Conservation (phyloP, 768 basidiomycete species). For the Phanerochaete carnosa region DNA sequence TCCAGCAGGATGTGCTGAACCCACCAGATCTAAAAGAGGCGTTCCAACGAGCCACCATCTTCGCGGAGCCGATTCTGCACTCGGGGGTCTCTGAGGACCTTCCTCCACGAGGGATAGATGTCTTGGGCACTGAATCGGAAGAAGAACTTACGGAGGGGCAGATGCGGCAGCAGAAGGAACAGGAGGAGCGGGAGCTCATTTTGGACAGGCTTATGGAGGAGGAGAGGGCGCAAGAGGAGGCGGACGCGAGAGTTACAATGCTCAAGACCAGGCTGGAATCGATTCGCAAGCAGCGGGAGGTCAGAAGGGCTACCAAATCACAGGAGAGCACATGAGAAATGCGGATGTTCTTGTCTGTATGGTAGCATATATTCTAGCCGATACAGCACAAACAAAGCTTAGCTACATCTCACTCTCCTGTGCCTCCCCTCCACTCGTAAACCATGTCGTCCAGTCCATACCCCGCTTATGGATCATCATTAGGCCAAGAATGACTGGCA, state of each 20-base stretch:
- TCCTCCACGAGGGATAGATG: slow-evolving; percentile 32
- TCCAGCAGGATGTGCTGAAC: slow-evolving; percentile 62
- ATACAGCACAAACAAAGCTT: not conserved
- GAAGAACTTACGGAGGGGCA: slow-evolving; percentile 40
- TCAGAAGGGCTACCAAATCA: slow-evolving; percentile 24
- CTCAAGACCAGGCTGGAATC: slow-evolving; percentile 67
- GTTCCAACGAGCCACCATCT: slow-evolving; percentile 67
- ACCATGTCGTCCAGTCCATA: slow-evolving; percentile 70
- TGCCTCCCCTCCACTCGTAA: slow-evolving; percentile 31
- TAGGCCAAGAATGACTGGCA: slow-evolving; percentile 83
- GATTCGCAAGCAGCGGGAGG: slow-evolving; percentile 45
- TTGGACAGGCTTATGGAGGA: slow-evolving; percentile 85
- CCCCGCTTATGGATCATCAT: slow-evolving; percentile 96
- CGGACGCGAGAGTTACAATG: slow-evolving; percentile 66
- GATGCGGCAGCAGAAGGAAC: slow-evolving; percentile 48
- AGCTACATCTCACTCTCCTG: not conserved
- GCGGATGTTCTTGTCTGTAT: not conserved
- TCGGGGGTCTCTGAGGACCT: slow-evolving; percentile 45
- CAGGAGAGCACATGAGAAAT: slow-evolving; percentile 3
- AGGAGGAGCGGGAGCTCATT: slow-evolving; percentile 77
- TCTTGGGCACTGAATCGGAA: slow-evolving; percentile 14
- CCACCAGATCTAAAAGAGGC: slow-evolving; percentile 35
- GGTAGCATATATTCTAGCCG: not conserved
- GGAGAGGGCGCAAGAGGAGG: slow-evolving; percentile 85
- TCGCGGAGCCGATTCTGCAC: slow-evolving; percentile 62